These are phyloP conservation scores for Cutaneotrichosporon daszewskae DNA, from an alignment of 1,284 basidiomycete species.

Conservation along the genomic window DNA sequence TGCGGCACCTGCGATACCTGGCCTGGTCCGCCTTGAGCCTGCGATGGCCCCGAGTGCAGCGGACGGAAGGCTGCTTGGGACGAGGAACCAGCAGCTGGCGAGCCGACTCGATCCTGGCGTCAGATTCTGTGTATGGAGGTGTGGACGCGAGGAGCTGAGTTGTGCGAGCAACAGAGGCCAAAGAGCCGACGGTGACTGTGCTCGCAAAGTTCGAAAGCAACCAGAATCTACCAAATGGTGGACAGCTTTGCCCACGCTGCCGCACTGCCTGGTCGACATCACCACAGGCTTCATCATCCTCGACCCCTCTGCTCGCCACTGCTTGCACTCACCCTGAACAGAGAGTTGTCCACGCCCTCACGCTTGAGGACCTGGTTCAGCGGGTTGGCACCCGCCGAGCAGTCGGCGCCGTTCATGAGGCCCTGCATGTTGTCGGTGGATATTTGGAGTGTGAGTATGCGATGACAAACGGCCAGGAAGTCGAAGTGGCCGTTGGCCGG, in stretches of 20 bases:
- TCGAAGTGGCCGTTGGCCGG: too few relatives aligned
- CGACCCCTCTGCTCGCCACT: background rate
- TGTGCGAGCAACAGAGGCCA: too few relatives aligned
- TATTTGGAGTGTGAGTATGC: background rate
- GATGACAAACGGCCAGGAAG: background rate
- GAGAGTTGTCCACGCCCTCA: constrained; percentile 78
- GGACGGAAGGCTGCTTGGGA: constrained; percentile 18
- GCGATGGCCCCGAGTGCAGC: constrained; percentile 2
- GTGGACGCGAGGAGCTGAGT: background rate
- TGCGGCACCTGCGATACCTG: constrained; percentile 21
- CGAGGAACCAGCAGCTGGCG: constrained; percentile 6
- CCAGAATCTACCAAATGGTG: too few relatives aligned
- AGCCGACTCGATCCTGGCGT: constrained; percentile 14
- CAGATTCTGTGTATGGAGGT: constrained; percentile 5
- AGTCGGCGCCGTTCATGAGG: constrained; percentile 86
- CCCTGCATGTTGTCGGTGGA: constrained; percentile 44
- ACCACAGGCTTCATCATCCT: too few relatives aligned
- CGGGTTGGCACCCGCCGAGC: constrained; percentile 77
- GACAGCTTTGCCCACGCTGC: too few relatives aligned
- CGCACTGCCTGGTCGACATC: too few relatives aligned
- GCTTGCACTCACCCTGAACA: constrained; percentile 48
- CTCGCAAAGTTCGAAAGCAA: too few relatives aligned
- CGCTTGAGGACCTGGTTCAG: constrained; percentile 87
- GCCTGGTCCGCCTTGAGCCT: constrained; percentile 4
- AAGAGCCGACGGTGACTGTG: too few relatives aligned